Conservation (phyloP, 2,329 filamentous ascomycete species). For the Stenocarpella maydis region DNA sequence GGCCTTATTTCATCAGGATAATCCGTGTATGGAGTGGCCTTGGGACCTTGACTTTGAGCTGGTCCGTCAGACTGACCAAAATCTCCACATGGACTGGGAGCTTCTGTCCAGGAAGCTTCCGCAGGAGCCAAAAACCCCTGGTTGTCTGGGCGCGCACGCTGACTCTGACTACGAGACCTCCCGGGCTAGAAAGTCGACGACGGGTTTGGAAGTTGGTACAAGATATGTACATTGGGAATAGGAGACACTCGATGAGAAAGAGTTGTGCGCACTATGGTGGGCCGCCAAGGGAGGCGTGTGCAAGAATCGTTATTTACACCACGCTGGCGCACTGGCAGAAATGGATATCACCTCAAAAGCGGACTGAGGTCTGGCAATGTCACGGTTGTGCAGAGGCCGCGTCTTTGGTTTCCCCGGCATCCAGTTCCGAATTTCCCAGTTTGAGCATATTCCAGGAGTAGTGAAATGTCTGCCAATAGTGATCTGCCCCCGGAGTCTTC, state of each 20-base stretch:
- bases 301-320: neutral
- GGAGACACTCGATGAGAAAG: constrained; percentile 1
- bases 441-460: neutral
- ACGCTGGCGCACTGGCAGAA: neutral
- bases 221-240: neutral
- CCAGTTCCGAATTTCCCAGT: neutral
- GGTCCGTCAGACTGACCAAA: neutral
- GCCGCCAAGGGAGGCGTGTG: neutral
- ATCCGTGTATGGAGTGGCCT: neutral
- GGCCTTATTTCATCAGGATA: neutral
- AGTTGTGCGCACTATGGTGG: neutral
- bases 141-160: neutral
- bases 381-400: neutral
- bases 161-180: neutral
- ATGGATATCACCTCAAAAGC: neutral
- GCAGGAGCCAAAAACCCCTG: neutral
- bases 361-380: neutral
- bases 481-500: neutral
- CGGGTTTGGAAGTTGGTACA: neutral
- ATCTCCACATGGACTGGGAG: neutral
- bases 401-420: neutral
- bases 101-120: constrained; percentile 1
- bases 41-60: constrained; percentile 6
- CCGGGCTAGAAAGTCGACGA: constrained; percentile 1
- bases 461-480: too few species aligned